Evolutionary conservation across 306 rosid genomes (phyloP), one percentile per base, ranked within the genome.

Genomic region (Acacia melanoxylon): DNA sequence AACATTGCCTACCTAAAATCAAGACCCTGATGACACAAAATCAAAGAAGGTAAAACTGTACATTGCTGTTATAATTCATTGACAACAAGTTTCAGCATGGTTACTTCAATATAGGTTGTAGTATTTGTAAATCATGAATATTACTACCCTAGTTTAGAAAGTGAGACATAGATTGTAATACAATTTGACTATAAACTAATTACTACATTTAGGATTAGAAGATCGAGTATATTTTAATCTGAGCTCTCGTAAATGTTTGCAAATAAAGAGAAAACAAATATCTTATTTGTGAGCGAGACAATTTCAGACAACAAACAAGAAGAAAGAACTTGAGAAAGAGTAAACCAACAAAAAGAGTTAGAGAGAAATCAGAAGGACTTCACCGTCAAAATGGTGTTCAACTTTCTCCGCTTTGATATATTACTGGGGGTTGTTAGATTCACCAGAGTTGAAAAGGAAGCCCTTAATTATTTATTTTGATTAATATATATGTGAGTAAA

Each of bases 71-170:
- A 10, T 56, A 56, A 20, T 56, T 56, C 27, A n/a, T n/a, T 6
- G 16, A 16, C 19, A 9, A n/a, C 63, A 56, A n/a, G 22, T 56
- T n/a, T 56, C 63, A 20, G 62, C 17, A 1, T 25, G 37, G 27
- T 62, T 14, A 22, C 31, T 20, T 58, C 8, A n/a, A 22, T 49
- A 49, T 11, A 11, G 12, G 51, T 16, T 12, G 13, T 46, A 11
- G 3, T 46, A 46, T 10, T 37, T 8, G 3, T 44, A 11, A 44
- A 8, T 10, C 51, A 2, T 46, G 41, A 37, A 37, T 6, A 37
- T 37, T 5, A 6, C 8, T 37, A 37, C 41, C 8, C 41, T 37
- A 0, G 0, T 37, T 0, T 0, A 6, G 1, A 6, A 37, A 0
- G 0, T 37, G 6, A 6, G 1, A 37, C 1, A 0, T 37, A 37